phyloP scores from a whole-genome alignment of 768 basidiomycete species.

The Lepiota brunneoincarnata region DNA sequence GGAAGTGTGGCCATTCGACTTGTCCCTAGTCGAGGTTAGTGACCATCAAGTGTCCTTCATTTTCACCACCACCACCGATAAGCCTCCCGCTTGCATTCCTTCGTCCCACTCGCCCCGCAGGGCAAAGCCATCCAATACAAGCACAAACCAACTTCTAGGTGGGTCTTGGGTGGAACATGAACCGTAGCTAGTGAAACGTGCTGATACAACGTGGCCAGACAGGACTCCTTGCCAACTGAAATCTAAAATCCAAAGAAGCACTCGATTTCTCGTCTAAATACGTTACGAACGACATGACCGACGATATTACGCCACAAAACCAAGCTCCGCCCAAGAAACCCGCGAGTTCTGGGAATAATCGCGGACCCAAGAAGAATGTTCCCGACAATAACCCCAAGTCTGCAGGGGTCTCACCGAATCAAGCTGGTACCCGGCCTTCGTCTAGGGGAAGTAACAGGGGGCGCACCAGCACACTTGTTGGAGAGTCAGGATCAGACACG shows the following conservation, averaged over 20 bases:
- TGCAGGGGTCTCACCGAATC: conserved; percentile 36
- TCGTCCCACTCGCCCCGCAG: conserved; percentile 85
- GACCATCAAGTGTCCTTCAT: conserved; percentile 46
- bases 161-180: conserved; percentile 10
- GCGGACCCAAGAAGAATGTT: conserved; percentile 56
- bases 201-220: conserved; percentile 13
- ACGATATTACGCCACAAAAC: conserved; percentile 65
- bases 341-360: conserved; percentile 40
- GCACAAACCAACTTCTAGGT: conserved; percentile 42
- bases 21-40: conserved; percentile 23
- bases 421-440: conserved; percentile 53
- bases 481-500: conserved; percentile 76
- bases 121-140: conserved; percentile 71
- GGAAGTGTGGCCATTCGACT: conserved; percentile 30
- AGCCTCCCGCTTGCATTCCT: conserved; percentile 44
- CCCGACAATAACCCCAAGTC: conserved; percentile 46
- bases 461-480: conserved; percentile 36
- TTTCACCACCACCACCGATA: conserved; percentile 45
- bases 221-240: conserved; percentile 21
- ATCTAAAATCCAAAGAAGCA: conserved; percentile 40
- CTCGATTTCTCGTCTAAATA: conserved; percentile 42
- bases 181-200: conserved; percentile 1
- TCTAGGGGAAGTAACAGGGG: conserved; percentile 72
- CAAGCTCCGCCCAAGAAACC: conserved; percentile 56
- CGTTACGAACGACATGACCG: conserved; percentile 88